Percentiles rank a stretch among this genome's conserved stretches.
phyloP scores from a whole-genome alignment of 768 basidiomycete genomes.

The Amanita pallidorosea region DNA sequence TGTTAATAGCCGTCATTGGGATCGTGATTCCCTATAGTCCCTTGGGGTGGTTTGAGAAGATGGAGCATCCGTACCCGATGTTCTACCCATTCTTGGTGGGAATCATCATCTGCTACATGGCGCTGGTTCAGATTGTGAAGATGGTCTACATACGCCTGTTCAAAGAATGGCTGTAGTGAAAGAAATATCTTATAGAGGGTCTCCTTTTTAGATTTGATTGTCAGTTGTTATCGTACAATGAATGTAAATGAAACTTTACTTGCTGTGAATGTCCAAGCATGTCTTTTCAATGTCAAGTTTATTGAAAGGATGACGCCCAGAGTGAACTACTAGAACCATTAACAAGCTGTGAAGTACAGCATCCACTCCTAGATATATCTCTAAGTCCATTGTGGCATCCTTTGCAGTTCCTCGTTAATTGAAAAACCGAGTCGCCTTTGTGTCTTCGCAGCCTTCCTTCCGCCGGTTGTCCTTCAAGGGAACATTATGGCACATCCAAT shows the following conservation, averaged over 20 bases:
- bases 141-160: constrained; percentile 1
- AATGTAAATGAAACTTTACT: too few species aligned
- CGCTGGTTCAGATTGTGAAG: not conserved
- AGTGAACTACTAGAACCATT: not conserved
- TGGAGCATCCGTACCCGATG: not conserved
- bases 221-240: not conserved
- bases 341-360: not conserved
- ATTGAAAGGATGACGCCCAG: not conserved
- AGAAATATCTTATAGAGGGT: not conserved
- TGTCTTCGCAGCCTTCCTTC: constrained; percentile 82
- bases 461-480: constrained; percentile 60
- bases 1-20: not conserved
- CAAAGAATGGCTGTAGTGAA: not conserved
- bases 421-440: constrained; percentile 79
- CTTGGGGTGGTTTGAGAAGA: not conserved
- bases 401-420: constrained; percentile 51
- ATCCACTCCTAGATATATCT: not conserved
- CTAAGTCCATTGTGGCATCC: constrained; percentile 4
- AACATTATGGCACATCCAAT: constrained; percentile 2
- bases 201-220: not conserved
- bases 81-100: constrained; percentile 1
- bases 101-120: constrained; percentile 1
- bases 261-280: too few species aligned
- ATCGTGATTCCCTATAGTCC: not conserved
- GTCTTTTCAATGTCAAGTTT: too few species aligned